These are phyloP conservation scores for Backusella liffmaniae DNA, from an alignment of 192 early-diverging fungal genomes.

Conservation along the genomic window DNA sequence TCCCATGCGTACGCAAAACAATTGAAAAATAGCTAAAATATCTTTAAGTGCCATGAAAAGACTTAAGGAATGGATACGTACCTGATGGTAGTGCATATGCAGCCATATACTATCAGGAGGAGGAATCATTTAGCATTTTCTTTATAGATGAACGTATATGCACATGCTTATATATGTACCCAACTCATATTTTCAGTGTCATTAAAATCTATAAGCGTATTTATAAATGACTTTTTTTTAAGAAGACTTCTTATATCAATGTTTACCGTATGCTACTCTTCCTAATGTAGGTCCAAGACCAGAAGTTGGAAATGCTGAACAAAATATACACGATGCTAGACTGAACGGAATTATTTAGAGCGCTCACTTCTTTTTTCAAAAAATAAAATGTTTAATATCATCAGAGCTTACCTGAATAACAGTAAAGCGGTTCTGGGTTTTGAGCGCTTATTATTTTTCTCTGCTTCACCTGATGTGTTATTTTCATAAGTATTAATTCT, in stretches of 20 bases:
- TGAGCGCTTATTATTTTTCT: neutral
- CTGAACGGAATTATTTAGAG: neutral
- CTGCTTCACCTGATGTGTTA: neutral
- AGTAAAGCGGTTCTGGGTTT: neutral
- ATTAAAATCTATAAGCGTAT: neutral
- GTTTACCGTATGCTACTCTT: neutral
- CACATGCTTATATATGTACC: neutral
- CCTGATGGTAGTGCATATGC: neutral
- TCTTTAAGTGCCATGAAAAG: neutral
- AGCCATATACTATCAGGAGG: neutral
- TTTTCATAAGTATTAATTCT: neutral
- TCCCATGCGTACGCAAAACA: neutral
- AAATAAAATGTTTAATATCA: neutral
- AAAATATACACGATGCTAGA: neutral
- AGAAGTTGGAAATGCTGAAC: neutral
- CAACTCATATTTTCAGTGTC: neutral
- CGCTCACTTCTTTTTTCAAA: neutral
- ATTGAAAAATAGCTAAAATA: neutral
- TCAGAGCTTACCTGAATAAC: neutral
- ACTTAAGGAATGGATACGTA: neutral
- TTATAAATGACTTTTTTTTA: neutral
- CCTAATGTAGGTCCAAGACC: neutral
- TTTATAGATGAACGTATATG: neutral
- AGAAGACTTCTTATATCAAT: neutral
- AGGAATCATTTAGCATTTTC: neutral